Conservation (phyloP, 2,329 filamentous ascomycete genomes). For the Fusarium citri region DNA sequence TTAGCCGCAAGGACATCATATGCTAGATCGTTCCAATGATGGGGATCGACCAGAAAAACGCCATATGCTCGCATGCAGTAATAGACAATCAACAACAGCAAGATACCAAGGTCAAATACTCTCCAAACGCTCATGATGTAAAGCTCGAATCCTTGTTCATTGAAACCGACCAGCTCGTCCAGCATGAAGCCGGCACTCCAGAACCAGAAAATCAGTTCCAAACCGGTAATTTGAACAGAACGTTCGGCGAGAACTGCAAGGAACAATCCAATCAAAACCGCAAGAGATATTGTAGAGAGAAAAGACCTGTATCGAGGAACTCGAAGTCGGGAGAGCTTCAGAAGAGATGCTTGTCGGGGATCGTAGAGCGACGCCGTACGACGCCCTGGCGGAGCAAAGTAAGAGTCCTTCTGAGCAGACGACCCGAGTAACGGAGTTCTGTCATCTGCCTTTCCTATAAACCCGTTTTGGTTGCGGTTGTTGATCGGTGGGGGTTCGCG, state of each 20-base stretch:
- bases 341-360: slow-evolving; percentile 86
- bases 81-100: slow-evolving; percentile 87
- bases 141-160: slow-evolving; percentile 93
- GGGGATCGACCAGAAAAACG: slow-evolving; percentile 81
- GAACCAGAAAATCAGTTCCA: slow-evolving; percentile 95
- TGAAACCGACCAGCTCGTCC: slow-evolving; percentile 95
- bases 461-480: slow-evolving; percentile 42
- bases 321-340: slow-evolving; percentile 90
- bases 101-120: slow-evolving; percentile 90
- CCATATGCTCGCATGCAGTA: slow-evolving; percentile 91
- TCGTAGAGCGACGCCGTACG: slow-evolving; percentile 90
- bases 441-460: slow-evolving; percentile 53
- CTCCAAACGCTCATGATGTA: slow-evolving; percentile 99
- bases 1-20: slow-evolving; percentile 96
- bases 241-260: slow-evolving; percentile 82
- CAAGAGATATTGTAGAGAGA: slow-evolving; percentile 87
- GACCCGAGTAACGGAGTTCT: slow-evolving; percentile 64
- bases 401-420: slow-evolving; percentile 47
- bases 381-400: slow-evolving; percentile 61
- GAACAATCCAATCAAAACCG: slow-evolving; percentile 85
- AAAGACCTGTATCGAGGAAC: slow-evolving; percentile 94
- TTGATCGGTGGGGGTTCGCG: slow-evolving; percentile 58
- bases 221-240: slow-evolving; percentile 81
- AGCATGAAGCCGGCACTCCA: slow-evolving; percentile 98
- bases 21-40: slow-evolving; percentile 82